Conservation (phyloP, 306 rosid species). For the Cotoneaster glaucophyllus region DNA sequence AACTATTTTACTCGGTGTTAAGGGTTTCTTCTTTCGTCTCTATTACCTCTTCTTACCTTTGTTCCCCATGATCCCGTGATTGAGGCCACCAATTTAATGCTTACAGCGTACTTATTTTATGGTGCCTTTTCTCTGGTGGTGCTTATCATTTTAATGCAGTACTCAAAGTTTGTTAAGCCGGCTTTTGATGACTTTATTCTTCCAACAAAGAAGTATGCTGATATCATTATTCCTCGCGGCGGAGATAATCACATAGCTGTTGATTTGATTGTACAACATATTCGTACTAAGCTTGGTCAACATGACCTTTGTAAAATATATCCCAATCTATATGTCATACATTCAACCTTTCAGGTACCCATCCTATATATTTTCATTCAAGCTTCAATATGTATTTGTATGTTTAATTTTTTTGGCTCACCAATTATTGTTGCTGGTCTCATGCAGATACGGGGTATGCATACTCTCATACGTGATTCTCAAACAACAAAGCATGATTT, state of each 20-base stretch:
- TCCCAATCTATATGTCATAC: slow-evolving; percentile 84
- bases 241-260: slow-evolving; percentile 98
- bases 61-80: background rate
- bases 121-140: slow-evolving; percentile 4
- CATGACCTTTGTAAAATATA: slow-evolving; percentile 98
- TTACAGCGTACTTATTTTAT: background rate
- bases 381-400: slow-evolving; percentile 6
- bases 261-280: slow-evolving; percentile 97
- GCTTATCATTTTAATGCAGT: slow-evolving; percentile 57
- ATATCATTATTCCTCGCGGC: slow-evolving; percentile 97
- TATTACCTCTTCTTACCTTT: background rate
- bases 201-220: slow-evolving; percentile 98
- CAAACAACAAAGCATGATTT: slow-evolving; percentile 92
- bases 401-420: background rate
- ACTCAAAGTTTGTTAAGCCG: slow-evolving; percentile 93
- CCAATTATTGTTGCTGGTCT: slow-evolving; percentile 4
- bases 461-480: slow-evolving; percentile 89
- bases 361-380: slow-evolving; percentile 9
- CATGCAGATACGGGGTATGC: slow-evolving; percentile 97
- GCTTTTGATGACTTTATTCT: slow-evolving; percentile 98
- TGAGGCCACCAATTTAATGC: background rate
- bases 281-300: slow-evolving; percentile 95
- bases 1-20: background rate
- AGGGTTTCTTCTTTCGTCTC: background rate
- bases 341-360: slow-evolving; percentile 93